Percentiles rank a stretch among this genome's conserved stretches.
Evolutionary conservation across 768 basidiomycete genomes (phyloP).

Genomic region (Phaeotremella fagi): DNA sequence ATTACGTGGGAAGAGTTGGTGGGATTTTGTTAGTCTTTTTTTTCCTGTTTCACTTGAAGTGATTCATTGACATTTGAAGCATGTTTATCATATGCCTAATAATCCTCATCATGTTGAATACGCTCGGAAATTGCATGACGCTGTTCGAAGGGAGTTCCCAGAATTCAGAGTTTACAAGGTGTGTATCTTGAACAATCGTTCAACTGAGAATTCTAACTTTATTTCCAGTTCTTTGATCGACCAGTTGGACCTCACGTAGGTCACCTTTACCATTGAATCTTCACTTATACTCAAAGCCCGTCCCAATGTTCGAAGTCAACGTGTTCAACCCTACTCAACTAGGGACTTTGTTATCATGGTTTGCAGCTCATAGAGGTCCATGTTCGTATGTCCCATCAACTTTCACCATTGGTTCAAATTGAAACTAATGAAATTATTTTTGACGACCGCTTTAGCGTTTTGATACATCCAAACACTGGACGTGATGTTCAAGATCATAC

Average conservation of each 20-base stretch:
- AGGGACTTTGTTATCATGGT: neutral
- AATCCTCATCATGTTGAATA: slow-evolving; percentile 1
- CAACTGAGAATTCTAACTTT: neutral
- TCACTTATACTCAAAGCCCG: neutral
- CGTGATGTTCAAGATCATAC: slow-evolving; percentile 1
- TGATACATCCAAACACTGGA: slow-evolving; percentile 4
- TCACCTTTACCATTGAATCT: neutral
- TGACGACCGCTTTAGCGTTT: neutral
- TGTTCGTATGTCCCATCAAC: neutral
- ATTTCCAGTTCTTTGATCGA: neutral
- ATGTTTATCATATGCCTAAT: slow-evolving; percentile 1
- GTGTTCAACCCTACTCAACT: neutral
- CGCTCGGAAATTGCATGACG: neutral
- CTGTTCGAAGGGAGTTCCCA: slow-evolving; percentile 1
- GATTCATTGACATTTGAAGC: neutral
- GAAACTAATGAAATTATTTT: neutral
- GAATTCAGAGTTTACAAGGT: neutral
- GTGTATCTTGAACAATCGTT: neutral
- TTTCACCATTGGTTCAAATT: neutral
- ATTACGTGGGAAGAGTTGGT: neutral
- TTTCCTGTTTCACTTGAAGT: neutral
- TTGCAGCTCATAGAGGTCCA: slow-evolving; percentile 1
- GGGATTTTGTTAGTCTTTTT: slow-evolving; percentile 1
- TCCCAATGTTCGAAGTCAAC: slow-evolving; percentile 3
- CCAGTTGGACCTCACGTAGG: neutral